phyloP scores from a whole-genome alignment of 2,329 filamentous ascomycete genomes.

The Talaromyces sp. region DNA sequence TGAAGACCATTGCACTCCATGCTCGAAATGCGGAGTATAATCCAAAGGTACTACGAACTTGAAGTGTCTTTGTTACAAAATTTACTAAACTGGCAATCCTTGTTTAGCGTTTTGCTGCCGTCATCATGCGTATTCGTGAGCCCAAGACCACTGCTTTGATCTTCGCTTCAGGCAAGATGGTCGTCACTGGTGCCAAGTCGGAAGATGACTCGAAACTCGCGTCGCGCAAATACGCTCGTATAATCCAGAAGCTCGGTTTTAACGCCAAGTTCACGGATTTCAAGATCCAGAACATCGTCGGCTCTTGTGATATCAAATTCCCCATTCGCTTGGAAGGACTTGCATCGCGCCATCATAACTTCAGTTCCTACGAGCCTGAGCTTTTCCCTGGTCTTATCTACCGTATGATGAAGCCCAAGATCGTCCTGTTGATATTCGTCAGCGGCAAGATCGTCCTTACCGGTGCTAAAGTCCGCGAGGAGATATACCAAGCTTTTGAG shows the following conservation, averaged over 20 bases:
- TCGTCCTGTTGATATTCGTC: constrained; percentile 95
- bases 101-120: constrained; percentile 88
- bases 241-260: constrained; percentile 99
- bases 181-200: constrained; percentile 95
- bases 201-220: constrained; percentile 98
- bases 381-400: constrained; percentile 99
- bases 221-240: constrained; percentile 94
- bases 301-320: constrained; percentile 99
- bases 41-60: constrained; percentile 71
- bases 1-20: constrained; percentile 98
- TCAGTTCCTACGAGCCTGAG: constrained; percentile 98
- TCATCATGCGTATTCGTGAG: constrained; percentile 99
- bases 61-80: neutral
- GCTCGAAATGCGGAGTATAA: constrained; percentile 99
- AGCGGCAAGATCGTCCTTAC: constrained; percentile 98
- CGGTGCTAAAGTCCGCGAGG: constrained; percentile 94
- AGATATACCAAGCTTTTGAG: constrained; percentile 95
- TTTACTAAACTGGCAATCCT: constrained; percentile 44
- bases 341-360: constrained; percentile 96
- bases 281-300: constrained; percentile 99
- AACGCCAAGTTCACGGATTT: constrained; percentile 99
- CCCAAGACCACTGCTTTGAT: constrained; percentile 98
- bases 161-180: constrained; percentile 99
- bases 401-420: constrained; percentile 99
- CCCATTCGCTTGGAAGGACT: constrained; percentile 94